Evolutionary conservation across 129 eudicot species (phyloP), one percentile per base, ranked within the genome.

Genomic region (Flaveria ramosissima): DNA sequence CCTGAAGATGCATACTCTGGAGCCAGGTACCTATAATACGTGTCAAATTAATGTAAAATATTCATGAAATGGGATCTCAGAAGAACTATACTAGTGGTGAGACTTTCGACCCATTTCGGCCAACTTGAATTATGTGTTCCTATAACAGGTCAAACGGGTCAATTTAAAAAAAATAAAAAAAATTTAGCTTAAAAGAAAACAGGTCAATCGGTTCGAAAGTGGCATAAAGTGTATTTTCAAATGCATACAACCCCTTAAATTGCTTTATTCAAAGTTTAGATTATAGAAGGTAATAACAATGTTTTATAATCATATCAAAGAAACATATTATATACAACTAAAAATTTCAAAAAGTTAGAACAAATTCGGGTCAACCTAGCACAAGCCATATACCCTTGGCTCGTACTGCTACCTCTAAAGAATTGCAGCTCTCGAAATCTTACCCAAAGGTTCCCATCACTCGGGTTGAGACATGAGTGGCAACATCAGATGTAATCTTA

Each of bases 391-490:
- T 6, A 30, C 42, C 68, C 68, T 19, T 56, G 4, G 27, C 30
- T 56, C 24, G 30, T 56, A 19, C 0, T 10, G 36, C 9, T n/a
- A 16, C 21, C 59, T 52, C 59, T 52, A 47, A 62, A 20, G 16
- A 26, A 48, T 13, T 2, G 32, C 23, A 63, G 56, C 60, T 16
- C 61, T 0, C 56, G 19, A 64, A 41, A 66, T n/a, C 84, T 11
- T 86, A 95, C 99, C 97, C 99, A 56, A 95, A 95, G 71, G 96
- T 95, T 69, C 97, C 99, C 99, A 95, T 95, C 84, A 95, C 99
- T 23, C 97, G 82, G 7, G 99, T 95, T 61, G 99, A 95, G 61
- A 95, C 90, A 75, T 95, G 99, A 41, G 99, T 95, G 69, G 91
- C 91, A 70, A 87, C 79, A 9, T 95, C 99, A 36, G 94, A 84